Conservation (phyloP, 371 early-diverging fungal species). For the Apophysomyces sp. region DNA sequence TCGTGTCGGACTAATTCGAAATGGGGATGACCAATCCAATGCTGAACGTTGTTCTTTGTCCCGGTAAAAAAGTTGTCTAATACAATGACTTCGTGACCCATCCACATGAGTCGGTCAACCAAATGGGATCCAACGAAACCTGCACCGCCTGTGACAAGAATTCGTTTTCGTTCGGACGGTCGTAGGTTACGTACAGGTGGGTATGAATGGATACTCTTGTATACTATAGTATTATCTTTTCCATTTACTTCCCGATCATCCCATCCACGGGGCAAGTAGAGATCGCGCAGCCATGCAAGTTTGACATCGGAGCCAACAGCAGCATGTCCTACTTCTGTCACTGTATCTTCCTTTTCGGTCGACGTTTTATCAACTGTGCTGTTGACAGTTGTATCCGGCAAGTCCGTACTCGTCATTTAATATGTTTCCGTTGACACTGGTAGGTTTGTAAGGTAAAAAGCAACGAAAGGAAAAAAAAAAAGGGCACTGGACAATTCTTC, state of each 20-base stretch:
- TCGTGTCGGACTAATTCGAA: slow-evolving; percentile 88
- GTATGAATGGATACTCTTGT: slow-evolving; percentile 42
- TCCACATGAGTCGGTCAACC: slow-evolving; percentile 82
- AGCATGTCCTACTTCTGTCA: slow-evolving; percentile 41
- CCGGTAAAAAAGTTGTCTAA: slow-evolving; percentile 90
- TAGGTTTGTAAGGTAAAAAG: background rate
- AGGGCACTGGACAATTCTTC: background rate
- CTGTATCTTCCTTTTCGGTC: background rate
- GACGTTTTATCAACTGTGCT: background rate
- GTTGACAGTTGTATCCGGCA: background rate
- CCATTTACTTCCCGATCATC: slow-evolving; percentile 33
- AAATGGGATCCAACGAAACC: slow-evolving; percentile 90
- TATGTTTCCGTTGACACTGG: background rate
- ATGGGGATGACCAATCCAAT: slow-evolving; percentile 88
- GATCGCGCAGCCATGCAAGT: slow-evolving; percentile 35
- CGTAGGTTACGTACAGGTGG: slow-evolving; percentile 55
- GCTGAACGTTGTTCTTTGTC: slow-evolving; percentile 66
- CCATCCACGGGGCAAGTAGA: slow-evolving; percentile 43
- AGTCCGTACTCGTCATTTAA: background rate
- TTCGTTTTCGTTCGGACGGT: slow-evolving; percentile 66
- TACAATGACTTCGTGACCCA: slow-evolving; percentile 87
- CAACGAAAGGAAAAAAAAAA: background rate
- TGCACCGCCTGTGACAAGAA: slow-evolving; percentile 89
- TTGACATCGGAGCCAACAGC: slow-evolving; percentile 42
- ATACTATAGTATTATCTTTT: slow-evolving; percentile 44